A percentile compares a stretch with the other conserved stretches of the same genome.
Conservation (phyloP, 805 yeast species). For the Metschnikowia drakensbergensis region DNA sequence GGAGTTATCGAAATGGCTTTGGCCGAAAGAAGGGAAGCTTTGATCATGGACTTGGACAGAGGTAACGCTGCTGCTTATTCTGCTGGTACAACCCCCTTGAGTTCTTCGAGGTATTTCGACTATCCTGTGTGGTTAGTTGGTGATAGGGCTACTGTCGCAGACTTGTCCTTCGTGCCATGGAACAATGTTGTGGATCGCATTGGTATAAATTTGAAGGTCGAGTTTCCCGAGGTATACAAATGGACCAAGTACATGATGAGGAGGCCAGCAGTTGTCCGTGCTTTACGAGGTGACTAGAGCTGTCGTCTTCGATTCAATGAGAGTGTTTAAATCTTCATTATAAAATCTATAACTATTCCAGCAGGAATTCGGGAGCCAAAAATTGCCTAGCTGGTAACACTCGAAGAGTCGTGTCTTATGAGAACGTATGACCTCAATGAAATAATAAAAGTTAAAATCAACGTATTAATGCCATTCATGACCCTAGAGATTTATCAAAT, state of each 20-base stretch:
- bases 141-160: conserved; percentile 77
- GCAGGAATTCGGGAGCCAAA: background rate
- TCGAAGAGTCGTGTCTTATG: no score
- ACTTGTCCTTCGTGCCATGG: conserved; percentile 93
- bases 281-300: conserved; percentile 63
- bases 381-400: background rate
- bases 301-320: background rate
- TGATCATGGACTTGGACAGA: conserved; percentile 82
- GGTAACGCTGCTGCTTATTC: conserved; percentile 86
- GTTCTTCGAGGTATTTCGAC: conserved; percentile 82
- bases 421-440: no score
- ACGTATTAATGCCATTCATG: no score
- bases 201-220: conserved; percentile 81
- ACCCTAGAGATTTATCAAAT: no score
- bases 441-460: background rate
- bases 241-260: conserved; percentile 97
- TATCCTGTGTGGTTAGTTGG: conserved; percentile 96
- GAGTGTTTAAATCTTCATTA: background rate
- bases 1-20: conserved; percentile 94
- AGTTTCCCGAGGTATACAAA: conserved; percentile 91
- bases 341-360: background rate
- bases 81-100: conserved; percentile 82
- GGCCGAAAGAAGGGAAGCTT: conserved; percentile 86
- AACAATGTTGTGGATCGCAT: conserved; percentile 91
- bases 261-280: conserved; percentile 86